phyloP scores from a whole-genome alignment of 768 basidiomycete species.

The Tricholomella constricta region DNA sequence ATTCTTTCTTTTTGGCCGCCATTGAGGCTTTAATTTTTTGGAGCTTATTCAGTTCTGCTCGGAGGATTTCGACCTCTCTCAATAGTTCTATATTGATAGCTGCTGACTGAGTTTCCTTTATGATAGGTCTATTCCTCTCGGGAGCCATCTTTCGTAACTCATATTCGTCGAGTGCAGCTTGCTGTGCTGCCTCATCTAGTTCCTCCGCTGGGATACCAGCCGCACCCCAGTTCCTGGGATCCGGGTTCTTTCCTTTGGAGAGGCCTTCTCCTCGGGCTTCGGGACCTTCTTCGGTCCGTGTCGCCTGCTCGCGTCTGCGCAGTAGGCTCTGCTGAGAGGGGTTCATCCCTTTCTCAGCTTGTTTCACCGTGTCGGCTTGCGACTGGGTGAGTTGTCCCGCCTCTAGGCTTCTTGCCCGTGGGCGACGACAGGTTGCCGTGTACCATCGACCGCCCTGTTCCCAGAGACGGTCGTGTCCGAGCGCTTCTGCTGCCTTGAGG shows the following conservation, averaged over 20 bases:
- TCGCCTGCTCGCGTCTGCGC: not conserved
- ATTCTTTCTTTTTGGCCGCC: no score
- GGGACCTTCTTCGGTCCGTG: not conserved
- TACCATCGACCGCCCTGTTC: no score
- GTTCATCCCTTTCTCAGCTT: not conserved
- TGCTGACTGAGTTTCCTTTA: no score
- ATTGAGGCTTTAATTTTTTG: no score
- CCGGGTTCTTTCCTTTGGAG: not conserved
- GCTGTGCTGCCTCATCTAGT: no score
- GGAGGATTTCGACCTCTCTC: no score
- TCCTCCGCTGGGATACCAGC: not conserved
- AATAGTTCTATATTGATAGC: no score
- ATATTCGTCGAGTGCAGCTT: no score
- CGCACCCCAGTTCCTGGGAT: slow-evolving; percentile 3
- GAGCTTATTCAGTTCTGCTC: no score
- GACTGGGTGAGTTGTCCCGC: not conserved
- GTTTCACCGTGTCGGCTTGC: not conserved
- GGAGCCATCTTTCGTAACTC: not conserved
- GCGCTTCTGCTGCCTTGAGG: no score
- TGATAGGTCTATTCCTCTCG: no score
- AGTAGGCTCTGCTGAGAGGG: not conserved
- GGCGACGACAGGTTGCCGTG: not conserved
- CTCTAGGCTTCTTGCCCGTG: not conserved
- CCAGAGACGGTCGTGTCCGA: no score
- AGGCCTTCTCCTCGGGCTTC: not conserved